A percentile compares a stretch with the other conserved stretches of the same genome.
phyloP scores from a whole-genome alignment of 371 early-diverging fungal species.

The Nematocida sp. region DNA sequence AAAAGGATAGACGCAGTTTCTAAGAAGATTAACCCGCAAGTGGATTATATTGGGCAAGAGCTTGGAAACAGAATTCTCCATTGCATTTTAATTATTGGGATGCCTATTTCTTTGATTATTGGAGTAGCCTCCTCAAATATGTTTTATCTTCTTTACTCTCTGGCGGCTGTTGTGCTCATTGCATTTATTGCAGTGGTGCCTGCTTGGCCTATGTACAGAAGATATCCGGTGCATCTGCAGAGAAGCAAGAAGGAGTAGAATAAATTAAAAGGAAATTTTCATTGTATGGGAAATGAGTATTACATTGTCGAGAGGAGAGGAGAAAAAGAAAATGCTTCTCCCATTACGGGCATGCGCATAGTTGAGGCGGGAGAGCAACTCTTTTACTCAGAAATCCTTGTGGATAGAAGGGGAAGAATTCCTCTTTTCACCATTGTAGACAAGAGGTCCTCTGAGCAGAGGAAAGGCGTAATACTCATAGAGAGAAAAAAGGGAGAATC shows the following conservation, averaged over 20 bases:
- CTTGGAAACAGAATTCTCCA: conserved; percentile 56
- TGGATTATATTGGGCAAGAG: conserved; percentile 66
- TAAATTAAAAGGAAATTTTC: conserved; percentile 18
- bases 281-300: conserved; percentile 25
- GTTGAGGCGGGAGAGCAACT: conserved; percentile 32
- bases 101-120: conserved; percentile 51
- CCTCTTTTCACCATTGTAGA: conserved; percentile 34
- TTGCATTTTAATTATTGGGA: conserved; percentile 58
- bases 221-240: conserved; percentile 61
- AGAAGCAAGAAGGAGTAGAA: conserved; percentile 28
- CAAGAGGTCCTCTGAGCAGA: conserved; percentile 1
- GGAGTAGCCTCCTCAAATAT: conserved; percentile 59
- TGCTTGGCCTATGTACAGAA: conserved; percentile 64
- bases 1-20: conserved; percentile 9
- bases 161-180: conserved; percentile 37
- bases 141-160: conserved; percentile 54
- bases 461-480: conserved; percentile 31
- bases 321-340: neutral
- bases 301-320: conserved; percentile 36
- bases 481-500: conserved; percentile 1
- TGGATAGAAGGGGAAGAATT: conserved; percentile 35
- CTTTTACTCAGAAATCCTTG: conserved; percentile 27
- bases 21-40: conserved; percentile 57
- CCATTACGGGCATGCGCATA: conserved; percentile 35
- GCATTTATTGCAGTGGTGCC: conserved; percentile 60